Base-by-base conservation (phyloP, 352 stramenopile species). In the Thraustochytrium sp. region DNA sequence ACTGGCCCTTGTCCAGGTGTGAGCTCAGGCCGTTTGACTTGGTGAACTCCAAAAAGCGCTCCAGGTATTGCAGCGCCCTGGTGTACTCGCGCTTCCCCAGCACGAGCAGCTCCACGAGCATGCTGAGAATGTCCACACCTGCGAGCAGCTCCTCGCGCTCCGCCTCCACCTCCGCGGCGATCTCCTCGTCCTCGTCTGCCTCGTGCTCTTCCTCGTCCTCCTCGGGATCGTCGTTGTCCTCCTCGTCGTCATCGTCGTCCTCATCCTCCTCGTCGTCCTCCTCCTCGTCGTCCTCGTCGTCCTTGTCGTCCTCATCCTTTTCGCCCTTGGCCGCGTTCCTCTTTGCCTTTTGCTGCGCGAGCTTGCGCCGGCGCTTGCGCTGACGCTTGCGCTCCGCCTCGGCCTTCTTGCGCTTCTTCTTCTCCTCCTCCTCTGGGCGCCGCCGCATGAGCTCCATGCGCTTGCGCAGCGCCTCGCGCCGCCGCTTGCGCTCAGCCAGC, bases 61-160 rank as follows among this genome's bases (percentile, higher is more conserved):
- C 46, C 4, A 80, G 68, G 3, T 54, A 80, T 4, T 64, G 31
- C 4, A 80, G 42, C 4, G 68, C 68, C 23, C 53, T 68, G 53
- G 23, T 23, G 40, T 80, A 64, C 48, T 80, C 68, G 18, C 31
- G 31, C 26, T 64, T 61, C 68, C 75, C 53, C 9, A 72, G 34
- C 11, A 80, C 37, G 18, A 80, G 46, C 3, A 80, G 18, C 36
- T 80, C 68, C 2, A 21, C 40, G 0, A 80, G 53, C 68, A 80
- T 80, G 53, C 68, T 80, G n/a, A 80, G 53, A 64, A 80, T 80
- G 29, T 80, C 75, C 0, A 80, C 75, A 4, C 68, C 68, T n/a
- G 68, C 68, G 23, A 40, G 21, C 18, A 80, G 68, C 48, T 80
- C 42, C n/a, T 80, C 5, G 8, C 75, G 5, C 26, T 80, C 68